Evolutionary conservation across 495 filamentous ascomycete genomes (phyloP), one percentile per base, ranked within the genome.

Genomic region (Neurospora sp.): DNA sequence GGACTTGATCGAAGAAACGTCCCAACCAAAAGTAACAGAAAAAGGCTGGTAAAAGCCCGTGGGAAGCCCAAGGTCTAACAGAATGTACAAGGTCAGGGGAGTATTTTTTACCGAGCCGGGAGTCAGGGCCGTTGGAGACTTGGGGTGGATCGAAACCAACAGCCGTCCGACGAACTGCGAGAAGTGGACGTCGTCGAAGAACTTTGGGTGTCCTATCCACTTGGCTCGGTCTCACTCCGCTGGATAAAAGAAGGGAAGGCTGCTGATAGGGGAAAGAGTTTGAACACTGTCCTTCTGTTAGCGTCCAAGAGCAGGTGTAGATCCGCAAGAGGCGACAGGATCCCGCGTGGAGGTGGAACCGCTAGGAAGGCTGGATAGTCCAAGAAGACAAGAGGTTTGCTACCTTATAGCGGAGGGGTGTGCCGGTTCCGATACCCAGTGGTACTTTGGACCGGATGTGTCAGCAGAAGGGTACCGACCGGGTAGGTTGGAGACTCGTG

Each of bases 121-220:
- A 41, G 44, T 69, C 71, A 75, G 74, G 71, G 73, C 76, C 72
- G 76, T 76, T 78, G 69, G 73, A 75, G 76, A 66, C 12, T 66
- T 35, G 54, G 54, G 54, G 54, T 66, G 54, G 54, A 66, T 66
- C 54, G 27, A 66, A 66, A 35, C 71, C 73, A 72, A 74, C 70
- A 74, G 71, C 77, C 70, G 71, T 73, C 40, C 66, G 11, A 59
- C 46, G 23, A 66, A 23, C 40, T 66, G 54, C 54, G 54, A 66
- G 54, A 66, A 66, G 54, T 35, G 54, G 54, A 66, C 54, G 54
- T 35, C 54, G 54, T 66, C 54, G 54, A 66, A 62, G 54, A 54
- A 59, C 10, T 66, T 16, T 66, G 54, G 54, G 31, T 66, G 54
- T 66, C 54, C 54, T 66, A 66, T 66, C 54, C 54, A 66, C 54